Conservation (phyloP, 2,329 filamentous ascomycete genomes). For the Dactylellina sp. region DNA sequence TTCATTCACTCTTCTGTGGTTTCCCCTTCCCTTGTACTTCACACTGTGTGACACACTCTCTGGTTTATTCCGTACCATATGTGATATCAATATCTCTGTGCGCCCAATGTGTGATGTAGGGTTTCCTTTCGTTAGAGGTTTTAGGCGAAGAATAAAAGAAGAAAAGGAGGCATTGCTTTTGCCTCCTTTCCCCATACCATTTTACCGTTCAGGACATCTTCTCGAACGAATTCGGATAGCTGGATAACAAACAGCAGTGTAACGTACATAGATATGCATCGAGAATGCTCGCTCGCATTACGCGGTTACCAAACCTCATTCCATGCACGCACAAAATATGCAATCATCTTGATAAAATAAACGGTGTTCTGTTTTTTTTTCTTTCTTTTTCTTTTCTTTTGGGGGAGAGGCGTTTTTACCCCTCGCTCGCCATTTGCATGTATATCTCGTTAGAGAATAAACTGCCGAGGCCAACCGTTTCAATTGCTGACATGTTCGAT, state of each 20-base stretch:
- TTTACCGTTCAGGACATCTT: not conserved
- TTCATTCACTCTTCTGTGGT: constrained; percentile 8
- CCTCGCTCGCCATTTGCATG: not conserved
- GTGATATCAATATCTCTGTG: too few species aligned
- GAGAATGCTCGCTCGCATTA: too few species aligned
- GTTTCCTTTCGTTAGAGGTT: too few species aligned
- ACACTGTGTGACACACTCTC: too few species aligned
- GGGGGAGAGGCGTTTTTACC: not conserved
- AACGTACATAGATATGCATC: too few species aligned
- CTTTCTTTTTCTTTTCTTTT: not conserved
- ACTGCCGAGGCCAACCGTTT: constrained; percentile 1
- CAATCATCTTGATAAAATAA: too few species aligned
- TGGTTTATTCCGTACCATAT: too few species aligned
- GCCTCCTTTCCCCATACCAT: not conserved
- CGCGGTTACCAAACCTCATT: too few species aligned
- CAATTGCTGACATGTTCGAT: not conserved
- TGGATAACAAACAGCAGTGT: not conserved
- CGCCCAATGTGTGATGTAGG: too few species aligned
- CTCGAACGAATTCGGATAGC: constrained; percentile 3
- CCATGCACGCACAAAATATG: too few species aligned
- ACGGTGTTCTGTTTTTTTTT: too few species aligned
- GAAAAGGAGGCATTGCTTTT: not conserved
- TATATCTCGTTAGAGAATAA: constrained; percentile 7
- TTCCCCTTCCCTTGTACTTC: not conserved
- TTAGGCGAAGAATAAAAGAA: constrained; percentile 4